These are phyloP conservation scores for Colletotrichum tanaceti DNA, from an alignment of 2,329 filamentous ascomycete genomes.

Conservation along the genomic window DNA sequence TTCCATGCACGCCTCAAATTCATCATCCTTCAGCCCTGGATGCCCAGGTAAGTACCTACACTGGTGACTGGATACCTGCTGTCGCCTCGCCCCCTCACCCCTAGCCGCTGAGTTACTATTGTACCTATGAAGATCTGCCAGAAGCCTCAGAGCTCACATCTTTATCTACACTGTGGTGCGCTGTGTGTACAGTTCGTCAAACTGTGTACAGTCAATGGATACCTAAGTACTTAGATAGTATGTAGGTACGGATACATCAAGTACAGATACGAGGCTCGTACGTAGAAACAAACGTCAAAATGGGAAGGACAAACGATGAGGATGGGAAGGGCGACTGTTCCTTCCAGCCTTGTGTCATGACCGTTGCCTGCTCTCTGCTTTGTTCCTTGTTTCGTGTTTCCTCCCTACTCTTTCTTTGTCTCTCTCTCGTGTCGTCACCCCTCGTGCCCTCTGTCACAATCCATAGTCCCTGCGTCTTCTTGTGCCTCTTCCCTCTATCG, in stretches of 20 bases:
- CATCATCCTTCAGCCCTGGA: slow-evolving; percentile 21
- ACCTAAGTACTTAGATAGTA: too few relatives aligned
- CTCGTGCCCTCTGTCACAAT: too few relatives aligned
- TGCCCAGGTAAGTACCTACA: neutral
- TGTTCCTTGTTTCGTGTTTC: neutral
- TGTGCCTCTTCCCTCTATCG: too few relatives aligned
- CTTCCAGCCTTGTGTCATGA: slow-evolving; percentile 6
- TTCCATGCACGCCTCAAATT: slow-evolving; percentile 34
- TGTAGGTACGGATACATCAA: too few relatives aligned
- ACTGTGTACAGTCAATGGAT: neutral
- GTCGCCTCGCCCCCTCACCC: too few relatives aligned
- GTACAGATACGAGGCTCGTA: too few relatives aligned
- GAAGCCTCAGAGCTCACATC: neutral
- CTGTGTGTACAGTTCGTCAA: neutral
- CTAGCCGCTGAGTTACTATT: too few relatives aligned
- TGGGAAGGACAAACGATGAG: neutral
- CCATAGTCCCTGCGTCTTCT: slow-evolving; percentile 17
- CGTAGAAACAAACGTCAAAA: too few relatives aligned
- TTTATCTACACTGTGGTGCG: slow-evolving; percentile 2
- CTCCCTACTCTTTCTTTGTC: neutral
- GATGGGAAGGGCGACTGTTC: neutral
- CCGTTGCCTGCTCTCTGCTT: neutral
- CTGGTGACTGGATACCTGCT: too few relatives aligned
- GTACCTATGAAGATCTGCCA: too few relatives aligned
- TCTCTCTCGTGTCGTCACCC: neutral